These are phyloP conservation scores for Cenchrus americanus DNA, from an alignment of 176 grass and related monocot genomes.

Conservation along the genomic window DNA sequence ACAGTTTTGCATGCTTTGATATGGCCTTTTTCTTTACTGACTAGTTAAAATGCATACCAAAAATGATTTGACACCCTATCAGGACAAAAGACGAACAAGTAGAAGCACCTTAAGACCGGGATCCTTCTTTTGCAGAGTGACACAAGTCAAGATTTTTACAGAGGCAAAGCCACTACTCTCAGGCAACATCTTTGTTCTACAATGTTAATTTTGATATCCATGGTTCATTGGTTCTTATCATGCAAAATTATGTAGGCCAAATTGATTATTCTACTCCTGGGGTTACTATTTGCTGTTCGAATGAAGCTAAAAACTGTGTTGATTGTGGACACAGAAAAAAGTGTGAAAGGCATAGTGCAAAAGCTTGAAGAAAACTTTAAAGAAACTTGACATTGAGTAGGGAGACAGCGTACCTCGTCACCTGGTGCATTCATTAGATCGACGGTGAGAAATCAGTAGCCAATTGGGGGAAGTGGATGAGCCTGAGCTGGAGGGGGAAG, in stretches of 20 bases:
- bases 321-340: slow-evolving; percentile 5
- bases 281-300: slow-evolving; percentile 2
- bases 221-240: background rate
- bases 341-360: background rate
- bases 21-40: no score
- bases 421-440: no score
- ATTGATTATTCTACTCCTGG: background rate
- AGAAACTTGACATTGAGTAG: no score
- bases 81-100: no score
- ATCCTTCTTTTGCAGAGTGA: slow-evolving; percentile 4
- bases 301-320: slow-evolving; percentile 32
- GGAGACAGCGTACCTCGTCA: no score
- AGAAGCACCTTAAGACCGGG: background rate
- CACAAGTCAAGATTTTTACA: background rate
- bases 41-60: no score
- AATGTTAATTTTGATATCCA: background rate
- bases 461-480: no score
- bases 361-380: background rate
- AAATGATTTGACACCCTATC: background rate
- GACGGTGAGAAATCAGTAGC: no score
- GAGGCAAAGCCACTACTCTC: background rate
- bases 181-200: no score
- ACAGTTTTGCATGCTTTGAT: no score
- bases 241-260: background rate
- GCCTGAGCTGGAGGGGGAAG: no score